Conservation (phyloP, 352 stramenopile species). For the Phytophthora tentaculata region DNA sequence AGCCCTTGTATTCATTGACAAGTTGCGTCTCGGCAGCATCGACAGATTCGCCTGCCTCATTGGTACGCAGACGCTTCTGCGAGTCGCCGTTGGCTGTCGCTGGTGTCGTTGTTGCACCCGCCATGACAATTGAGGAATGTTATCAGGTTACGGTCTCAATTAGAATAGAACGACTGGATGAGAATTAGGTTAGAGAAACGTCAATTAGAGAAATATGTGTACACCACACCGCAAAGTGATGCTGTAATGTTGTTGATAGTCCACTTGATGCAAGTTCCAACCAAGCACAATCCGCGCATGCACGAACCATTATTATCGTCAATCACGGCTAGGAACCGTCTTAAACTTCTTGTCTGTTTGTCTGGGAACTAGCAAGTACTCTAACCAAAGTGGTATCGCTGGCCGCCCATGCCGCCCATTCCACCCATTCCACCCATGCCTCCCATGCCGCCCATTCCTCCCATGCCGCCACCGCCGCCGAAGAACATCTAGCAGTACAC, state of each 20-base stretch:
- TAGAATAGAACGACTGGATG: conserved; percentile 46
- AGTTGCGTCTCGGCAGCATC: conserved; percentile 25
- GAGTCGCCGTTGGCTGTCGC: conserved; percentile 13
- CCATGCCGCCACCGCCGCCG: conserved; percentile 58
- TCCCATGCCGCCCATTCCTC: conserved; percentile 56
- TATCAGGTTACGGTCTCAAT: conserved; percentile 27
- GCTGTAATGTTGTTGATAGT: too few species aligned
- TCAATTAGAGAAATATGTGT: conserved; percentile 1
- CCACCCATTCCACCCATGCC: conserved; percentile 52
- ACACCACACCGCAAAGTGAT: background rate
- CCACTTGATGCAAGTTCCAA: too few species aligned
- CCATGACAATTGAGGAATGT: conserved; percentile 25
- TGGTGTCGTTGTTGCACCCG: conserved; percentile 4
- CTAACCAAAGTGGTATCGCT: conserved; percentile 88
- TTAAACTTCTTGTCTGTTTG: conserved; percentile 33
- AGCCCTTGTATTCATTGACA: conserved; percentile 73
- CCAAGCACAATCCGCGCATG: conserved; percentile 8
- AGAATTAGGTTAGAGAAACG: conserved; percentile 25
- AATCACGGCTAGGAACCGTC: conserved; percentile 21
- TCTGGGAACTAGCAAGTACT: conserved; percentile 28
- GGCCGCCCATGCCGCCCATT: conserved; percentile 51
- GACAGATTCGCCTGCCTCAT: conserved; percentile 22
- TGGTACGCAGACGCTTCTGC: conserved; percentile 54
- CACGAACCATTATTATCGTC: conserved; percentile 45
- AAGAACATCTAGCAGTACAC: conserved; percentile 81